Conservation (phyloP, 192 early-diverging fungal genomes). For the Diversispora eburnea region DNA sequence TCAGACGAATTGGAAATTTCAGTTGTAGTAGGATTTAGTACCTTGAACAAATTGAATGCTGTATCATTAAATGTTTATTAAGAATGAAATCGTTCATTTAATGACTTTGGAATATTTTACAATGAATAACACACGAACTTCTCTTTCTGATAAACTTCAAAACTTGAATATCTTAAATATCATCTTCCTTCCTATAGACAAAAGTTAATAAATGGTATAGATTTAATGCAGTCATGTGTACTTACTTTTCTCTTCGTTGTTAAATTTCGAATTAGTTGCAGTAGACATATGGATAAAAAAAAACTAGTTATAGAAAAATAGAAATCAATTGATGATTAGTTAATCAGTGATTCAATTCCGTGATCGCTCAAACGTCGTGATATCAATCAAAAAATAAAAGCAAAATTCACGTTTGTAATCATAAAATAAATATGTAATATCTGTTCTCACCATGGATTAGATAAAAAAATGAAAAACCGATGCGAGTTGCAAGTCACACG, state of each 20-base stretch:
- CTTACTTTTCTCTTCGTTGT: not conserved
- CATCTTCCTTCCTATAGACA: not conserved
- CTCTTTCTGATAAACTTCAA: slow-evolving; percentile 1
- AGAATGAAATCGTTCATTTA: slow-evolving; percentile 19
- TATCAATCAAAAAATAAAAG: too few species aligned
- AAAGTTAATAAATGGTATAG: not conserved
- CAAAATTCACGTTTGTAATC: too few species aligned
- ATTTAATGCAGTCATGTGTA: not conserved
- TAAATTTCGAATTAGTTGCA: too few species aligned
- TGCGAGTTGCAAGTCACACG: too few species aligned
- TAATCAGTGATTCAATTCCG: too few species aligned
- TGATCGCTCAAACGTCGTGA: too few species aligned
- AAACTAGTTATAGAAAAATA: too few species aligned
- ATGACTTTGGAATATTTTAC: slow-evolving; percentile 7
- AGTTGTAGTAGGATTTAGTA: not conserved
- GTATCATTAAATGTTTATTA: slow-evolving; percentile 12
- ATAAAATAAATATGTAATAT: too few species aligned
- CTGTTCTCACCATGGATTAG: too few species aligned
- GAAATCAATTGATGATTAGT: too few species aligned
- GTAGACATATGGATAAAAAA: too few species aligned
- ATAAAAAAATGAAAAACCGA: too few species aligned
- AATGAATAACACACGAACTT: not conserved
- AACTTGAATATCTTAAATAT: slow-evolving; percentile 18
- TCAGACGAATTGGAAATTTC: not conserved
- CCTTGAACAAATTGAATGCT: not conserved